Base-by-base conservation (phyloP, 1,139 yeast genomes). In the Sugiyamaella xylanicola region DNA sequence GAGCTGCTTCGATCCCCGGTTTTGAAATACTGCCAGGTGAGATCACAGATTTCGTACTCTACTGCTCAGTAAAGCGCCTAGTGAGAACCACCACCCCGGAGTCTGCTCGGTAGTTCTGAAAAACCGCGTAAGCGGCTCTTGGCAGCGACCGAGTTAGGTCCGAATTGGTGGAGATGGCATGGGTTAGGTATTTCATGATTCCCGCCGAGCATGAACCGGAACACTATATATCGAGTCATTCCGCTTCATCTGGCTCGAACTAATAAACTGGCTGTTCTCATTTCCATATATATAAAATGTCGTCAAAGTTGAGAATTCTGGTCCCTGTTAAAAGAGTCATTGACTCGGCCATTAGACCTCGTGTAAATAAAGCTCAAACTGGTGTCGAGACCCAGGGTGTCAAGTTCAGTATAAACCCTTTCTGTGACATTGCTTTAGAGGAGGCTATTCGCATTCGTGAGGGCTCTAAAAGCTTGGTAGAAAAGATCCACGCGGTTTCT, bases 271-370 rank as follows among this genome's bases (percentile, higher is more conserved):
- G n/a, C n/a, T n/a, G n/a, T n/a, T n/a, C n/a, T n/a, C n/a, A n/a
- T 25, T 9, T 25, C 29, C 29, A 25, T 7, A 32, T 7, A 32
- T 25, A 25, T 5, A 32, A 32, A 39, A 59, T 53, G 56, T 54
- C 63, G 61, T 58, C 68, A 50, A 70, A 85, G 67, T 77, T 89
- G 62, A 82, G 86, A 72, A 87, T 92, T 62, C 77, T 93, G 48
- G 97, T 93, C 7, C 99, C 99, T 16, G 93, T 93, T 48, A 93
- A 93, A 75, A 80, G 98, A 64, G 98, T 92, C 54, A 87, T 93
- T 68, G 99, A 93, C 73, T 87, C 87, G 60, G 97, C 97, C 25
- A 82, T 92, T 66, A 88, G 87, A 73, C 99, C 99, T 49, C 82
- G 97, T 67, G 87, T 93, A 73, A 92, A 91, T 77, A 85, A 89